Conservation (phyloP, 1,284 basidiomycete genomes). For the Heterobasidion parviporum region DNA sequence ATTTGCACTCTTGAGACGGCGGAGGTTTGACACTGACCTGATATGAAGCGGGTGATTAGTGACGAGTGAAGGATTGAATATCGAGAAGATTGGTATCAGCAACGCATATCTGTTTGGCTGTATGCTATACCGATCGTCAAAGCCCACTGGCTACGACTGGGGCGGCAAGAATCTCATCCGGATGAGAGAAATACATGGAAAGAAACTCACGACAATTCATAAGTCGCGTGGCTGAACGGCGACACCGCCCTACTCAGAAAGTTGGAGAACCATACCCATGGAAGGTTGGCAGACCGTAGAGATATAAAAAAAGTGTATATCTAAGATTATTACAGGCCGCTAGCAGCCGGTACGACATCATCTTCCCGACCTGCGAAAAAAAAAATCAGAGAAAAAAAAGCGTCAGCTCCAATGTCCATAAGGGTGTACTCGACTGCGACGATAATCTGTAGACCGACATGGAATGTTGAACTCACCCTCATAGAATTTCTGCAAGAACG, state of each 20-base stretch:
- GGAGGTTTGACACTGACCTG: no score
- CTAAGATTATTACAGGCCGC: slow-evolving; percentile 9
- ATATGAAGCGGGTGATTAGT: background rate
- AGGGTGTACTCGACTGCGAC: background rate
- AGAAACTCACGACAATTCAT: background rate
- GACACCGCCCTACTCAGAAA: background rate
- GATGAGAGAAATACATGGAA: background rate
- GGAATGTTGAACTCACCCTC: slow-evolving; percentile 48
- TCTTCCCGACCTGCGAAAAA: slow-evolving; percentile 39
- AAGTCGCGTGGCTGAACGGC: background rate
- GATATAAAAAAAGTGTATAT: slow-evolving; percentile 8
- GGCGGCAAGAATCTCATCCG: slow-evolving; percentile 10
- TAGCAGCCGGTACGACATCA: slow-evolving; percentile 36
- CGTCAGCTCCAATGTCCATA: background rate
- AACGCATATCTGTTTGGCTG: slow-evolving; percentile 12
- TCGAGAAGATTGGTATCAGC: background rate
- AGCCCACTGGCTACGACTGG: slow-evolving; percentile 12
- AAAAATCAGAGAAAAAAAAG: no score
- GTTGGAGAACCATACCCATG: no score
- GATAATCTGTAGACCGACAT: background rate
- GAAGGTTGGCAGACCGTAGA: background rate
- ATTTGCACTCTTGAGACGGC: background rate
- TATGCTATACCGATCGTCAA: slow-evolving; percentile 13
- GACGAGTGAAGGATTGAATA: background rate
- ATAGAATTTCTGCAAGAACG: slow-evolving; percentile 82